Evolutionary conservation across 345 rosid species (phyloP).

Genomic region (Brassica nigra): DNA sequence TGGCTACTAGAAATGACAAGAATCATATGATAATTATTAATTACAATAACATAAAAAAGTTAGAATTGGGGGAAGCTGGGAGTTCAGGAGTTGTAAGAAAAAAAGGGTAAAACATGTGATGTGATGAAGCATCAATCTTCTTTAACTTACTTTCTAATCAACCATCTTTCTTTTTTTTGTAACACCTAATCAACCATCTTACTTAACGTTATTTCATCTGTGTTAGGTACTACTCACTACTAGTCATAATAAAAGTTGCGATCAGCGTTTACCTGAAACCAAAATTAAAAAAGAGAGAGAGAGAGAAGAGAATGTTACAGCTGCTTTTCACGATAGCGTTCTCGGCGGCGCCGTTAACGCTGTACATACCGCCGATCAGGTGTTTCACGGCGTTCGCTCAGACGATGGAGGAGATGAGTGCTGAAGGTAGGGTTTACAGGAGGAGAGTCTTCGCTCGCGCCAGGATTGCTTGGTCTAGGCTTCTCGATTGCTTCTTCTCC

Average conservation of each 20-base stretch:
- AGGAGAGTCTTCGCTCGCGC: slow-evolving; percentile 65
- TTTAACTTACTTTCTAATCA: slow-evolving; percentile 1
- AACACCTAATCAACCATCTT: too few species aligned
- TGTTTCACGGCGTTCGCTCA: slow-evolving; percentile 74
- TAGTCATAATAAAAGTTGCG: background rate
- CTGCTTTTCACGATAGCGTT: slow-evolving; percentile 81
- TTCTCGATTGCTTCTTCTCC: slow-evolving; percentile 68
- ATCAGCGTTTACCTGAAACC: slow-evolving; percentile 17
- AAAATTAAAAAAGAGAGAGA: background rate
- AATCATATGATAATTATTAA: background rate
- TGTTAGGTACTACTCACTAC: background rate
- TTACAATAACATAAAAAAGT: background rate
- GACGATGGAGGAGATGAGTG: slow-evolving; percentile 63
- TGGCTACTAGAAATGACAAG: slow-evolving; percentile 17
- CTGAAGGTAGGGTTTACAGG: slow-evolving; percentile 62
- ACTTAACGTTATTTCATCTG: slow-evolving; percentile 11
- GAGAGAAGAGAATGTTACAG: slow-evolving; percentile 51
- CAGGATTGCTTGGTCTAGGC: slow-evolving; percentile 67
- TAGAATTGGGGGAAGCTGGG: background rate
- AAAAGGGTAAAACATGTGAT: slow-evolving; percentile 31
- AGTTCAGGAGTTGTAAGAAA: slow-evolving; percentile 12
- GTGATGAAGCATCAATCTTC: slow-evolving; percentile 34
- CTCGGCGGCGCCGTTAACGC: slow-evolving; percentile 84
- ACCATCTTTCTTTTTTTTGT: background rate
- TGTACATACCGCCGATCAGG: slow-evolving; percentile 83